Conservation (phyloP, 1,139 yeast genomes). For the Diutina mesorugosa region DNA sequence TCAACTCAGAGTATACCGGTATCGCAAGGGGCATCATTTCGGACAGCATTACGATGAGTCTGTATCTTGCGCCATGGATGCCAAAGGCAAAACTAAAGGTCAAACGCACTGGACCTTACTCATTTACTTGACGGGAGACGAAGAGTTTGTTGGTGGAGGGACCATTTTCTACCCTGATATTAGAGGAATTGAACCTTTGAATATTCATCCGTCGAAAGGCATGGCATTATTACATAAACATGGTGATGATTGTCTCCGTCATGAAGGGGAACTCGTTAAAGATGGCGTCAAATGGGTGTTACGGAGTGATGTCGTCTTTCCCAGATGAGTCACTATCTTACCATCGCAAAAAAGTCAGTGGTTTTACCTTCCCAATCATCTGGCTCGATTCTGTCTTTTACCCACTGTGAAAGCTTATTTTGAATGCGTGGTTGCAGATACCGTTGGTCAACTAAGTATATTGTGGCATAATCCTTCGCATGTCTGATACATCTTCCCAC, state of each 20-base stretch:
- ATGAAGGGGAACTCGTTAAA: slow-evolving; percentile 43
- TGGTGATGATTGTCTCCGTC: slow-evolving; percentile 52
- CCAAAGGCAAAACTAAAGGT: slow-evolving; percentile 16
- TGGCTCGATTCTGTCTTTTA: slow-evolving; percentile 12
- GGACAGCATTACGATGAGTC: slow-evolving; percentile 55
- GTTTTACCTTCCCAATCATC: neutral
- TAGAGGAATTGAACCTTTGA: slow-evolving; percentile 13
- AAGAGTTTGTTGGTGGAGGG: slow-evolving; percentile 50
- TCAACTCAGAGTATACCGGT: slow-evolving; percentile 44
- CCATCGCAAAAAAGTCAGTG: neutral
- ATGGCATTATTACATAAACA: slow-evolving; percentile 54
- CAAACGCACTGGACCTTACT: slow-evolving; percentile 48
- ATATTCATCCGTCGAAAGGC: slow-evolving; percentile 40
- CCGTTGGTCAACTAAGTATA: slow-evolving; percentile 59
- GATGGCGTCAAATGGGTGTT: slow-evolving; percentile 53
- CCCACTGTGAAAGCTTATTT: slow-evolving; percentile 69
- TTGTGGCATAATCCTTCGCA: slow-evolving; percentile 64
- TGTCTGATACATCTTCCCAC: slow-evolving; percentile 91
- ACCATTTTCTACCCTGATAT: slow-evolving; percentile 37
- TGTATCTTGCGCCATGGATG: slow-evolving; percentile 19
- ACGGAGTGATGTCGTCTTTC: slow-evolving; percentile 39
- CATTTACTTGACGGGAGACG: slow-evolving; percentile 45
- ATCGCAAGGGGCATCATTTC: slow-evolving; percentile 46
- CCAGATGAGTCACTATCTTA: neutral
- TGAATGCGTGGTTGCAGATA: slow-evolving; percentile 38